phyloP scores from a whole-genome alignment of 192 early-diverging fungal genomes.

The Podila verticillata region DNA sequence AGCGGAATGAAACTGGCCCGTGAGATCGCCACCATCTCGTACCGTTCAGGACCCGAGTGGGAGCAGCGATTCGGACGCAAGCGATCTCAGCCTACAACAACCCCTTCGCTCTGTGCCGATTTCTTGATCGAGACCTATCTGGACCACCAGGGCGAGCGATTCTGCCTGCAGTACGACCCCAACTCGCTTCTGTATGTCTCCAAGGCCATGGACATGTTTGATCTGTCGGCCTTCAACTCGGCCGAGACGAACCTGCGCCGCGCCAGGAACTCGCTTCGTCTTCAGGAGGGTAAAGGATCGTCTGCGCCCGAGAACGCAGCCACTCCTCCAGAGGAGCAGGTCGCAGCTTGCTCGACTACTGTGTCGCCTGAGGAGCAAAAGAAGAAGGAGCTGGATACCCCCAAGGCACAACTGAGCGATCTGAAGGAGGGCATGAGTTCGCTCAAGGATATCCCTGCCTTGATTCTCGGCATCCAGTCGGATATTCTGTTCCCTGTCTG shows the following conservation, averaged over 20 bases:
- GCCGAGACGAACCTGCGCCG: slow-evolving; percentile 54
- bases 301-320: slow-evolving; percentile 36
- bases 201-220: slow-evolving; percentile 99
- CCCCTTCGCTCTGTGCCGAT: slow-evolving; percentile 89
- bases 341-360: slow-evolving; percentile 11
- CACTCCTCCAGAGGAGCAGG: slow-evolving; percentile 22
- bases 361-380: not conserved
- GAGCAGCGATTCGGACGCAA: slow-evolving; percentile 93
- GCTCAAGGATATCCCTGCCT: slow-evolving; percentile 76
- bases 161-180: slow-evolving; percentile 92
- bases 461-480: slow-evolving; percentile 94
- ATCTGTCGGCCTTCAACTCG: slow-evolving; percentile 76
- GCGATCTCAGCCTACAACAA: slow-evolving; percentile 73
- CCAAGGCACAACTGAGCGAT: slow-evolving; percentile 63
- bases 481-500: slow-evolving; percentile 95
- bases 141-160: slow-evolving; percentile 96
- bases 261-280: slow-evolving; percentile 38
- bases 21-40: slow-evolving; percentile 91
- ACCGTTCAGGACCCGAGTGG: slow-evolving; percentile 98
- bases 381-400: slow-evolving; percentile 20
- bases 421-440: slow-evolving; percentile 77
- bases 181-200: slow-evolving; percentile 94
- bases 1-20: slow-evolving; percentile 97
- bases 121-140: slow-evolving; percentile 96
- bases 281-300: slow-evolving; percentile 31